These are phyloP conservation scores for Linanthus parryae DNA, from an alignment of 148 eudicot species.

Conservation along the genomic window DNA sequence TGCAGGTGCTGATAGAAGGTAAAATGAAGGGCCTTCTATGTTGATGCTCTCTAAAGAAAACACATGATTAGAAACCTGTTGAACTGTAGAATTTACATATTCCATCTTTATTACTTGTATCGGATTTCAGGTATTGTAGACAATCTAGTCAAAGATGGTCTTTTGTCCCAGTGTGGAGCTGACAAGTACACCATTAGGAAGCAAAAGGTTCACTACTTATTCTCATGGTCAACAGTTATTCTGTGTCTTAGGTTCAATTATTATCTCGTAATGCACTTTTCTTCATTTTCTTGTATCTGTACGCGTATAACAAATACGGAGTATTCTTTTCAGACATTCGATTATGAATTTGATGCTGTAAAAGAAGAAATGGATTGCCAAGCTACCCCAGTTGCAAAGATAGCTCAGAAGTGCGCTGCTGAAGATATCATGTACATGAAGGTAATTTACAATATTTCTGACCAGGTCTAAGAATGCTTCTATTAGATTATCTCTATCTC, in stretches of 20 bases:
- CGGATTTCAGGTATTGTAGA: slow-evolving; percentile 66
- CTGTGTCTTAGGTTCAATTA: neutral
- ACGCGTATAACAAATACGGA: neutral
- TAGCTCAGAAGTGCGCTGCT: slow-evolving; percentile 24
- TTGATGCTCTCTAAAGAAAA: slow-evolving; percentile 5
- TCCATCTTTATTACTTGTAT: slow-evolving; percentile 1
- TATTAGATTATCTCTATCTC: no score
- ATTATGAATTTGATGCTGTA: slow-evolving; percentile 60
- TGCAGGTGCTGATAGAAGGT: slow-evolving; percentile 93
- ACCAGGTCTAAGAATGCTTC: neutral
- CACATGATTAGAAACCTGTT: neutral
- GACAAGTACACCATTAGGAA: slow-evolving; percentile 48
- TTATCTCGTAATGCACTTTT: slow-evolving; percentile 4
- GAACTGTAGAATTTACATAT: slow-evolving; percentile 3
- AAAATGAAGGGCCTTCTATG: slow-evolving; percentile 15
- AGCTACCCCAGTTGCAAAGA: slow-evolving; percentile 21
- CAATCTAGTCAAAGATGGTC: slow-evolving; percentile 66
- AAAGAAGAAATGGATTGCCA: slow-evolving; percentile 71
- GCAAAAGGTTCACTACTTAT: slow-evolving; percentile 46
- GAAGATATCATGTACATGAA: slow-evolving; percentile 83
- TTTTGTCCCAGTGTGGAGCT: slow-evolving; percentile 41
- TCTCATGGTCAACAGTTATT: slow-evolving; percentile 4
- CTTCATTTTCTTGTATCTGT: neutral
- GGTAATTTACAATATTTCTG: slow-evolving; percentile 25
- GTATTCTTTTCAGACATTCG: slow-evolving; percentile 40